These are phyloP conservation scores for Phlegmacium glaucopus DNA, from an alignment of 768 basidiomycete genomes.

Conservation along the genomic window DNA sequence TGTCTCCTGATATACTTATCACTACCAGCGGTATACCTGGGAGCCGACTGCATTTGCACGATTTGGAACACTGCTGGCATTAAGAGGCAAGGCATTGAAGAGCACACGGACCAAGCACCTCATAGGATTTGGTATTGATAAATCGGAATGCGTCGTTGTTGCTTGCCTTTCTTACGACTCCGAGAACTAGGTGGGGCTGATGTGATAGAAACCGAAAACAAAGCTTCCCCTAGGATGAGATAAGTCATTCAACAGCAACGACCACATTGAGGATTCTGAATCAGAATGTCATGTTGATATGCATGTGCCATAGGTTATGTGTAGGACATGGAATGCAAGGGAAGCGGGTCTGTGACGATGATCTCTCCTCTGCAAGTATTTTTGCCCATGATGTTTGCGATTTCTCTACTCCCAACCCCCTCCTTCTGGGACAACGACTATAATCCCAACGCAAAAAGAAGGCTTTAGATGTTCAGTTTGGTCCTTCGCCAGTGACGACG, in stretches of 20 bases:
- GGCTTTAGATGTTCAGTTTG: constrained; percentile 88
- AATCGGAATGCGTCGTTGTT: no score
- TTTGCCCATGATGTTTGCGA: constrained; percentile 11
- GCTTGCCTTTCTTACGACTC: no score
- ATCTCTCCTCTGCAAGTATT: constrained; percentile 8
- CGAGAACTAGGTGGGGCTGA: no score
- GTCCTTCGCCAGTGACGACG: constrained; percentile 99
- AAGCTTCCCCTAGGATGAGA: no score
- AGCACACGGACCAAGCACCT: no score
- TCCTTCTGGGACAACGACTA: constrained; percentile 11
- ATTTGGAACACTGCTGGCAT: no score
- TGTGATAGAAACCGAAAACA: no score
- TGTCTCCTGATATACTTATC: no score
- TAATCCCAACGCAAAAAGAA: constrained; percentile 8
- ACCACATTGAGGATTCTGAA: background rate
- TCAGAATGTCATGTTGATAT: background rate
- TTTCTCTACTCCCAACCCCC: constrained; percentile 4
- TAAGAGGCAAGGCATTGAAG: no score
- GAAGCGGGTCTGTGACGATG: constrained; percentile 1
- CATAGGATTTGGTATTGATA: no score
- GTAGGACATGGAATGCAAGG: constrained; percentile 6
- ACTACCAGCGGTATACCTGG: no score
- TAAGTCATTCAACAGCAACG: background rate
- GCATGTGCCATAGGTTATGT: constrained; percentile 1
- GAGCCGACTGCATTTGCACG: no score